Conservation (phyloP, 164 flowering plant species). For the Malania oleifera region DNA sequence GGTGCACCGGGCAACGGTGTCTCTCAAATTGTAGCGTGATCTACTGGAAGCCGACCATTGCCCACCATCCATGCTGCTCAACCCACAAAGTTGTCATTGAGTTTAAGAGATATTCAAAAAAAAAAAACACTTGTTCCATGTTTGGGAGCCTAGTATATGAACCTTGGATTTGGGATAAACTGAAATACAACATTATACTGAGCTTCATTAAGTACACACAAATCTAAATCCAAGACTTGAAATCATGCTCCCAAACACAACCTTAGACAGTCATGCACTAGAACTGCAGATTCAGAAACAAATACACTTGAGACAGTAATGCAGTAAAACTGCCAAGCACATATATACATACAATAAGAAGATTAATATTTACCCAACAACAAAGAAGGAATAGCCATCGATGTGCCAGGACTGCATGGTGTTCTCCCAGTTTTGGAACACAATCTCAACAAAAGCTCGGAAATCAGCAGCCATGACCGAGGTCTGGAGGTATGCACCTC, state of each 20-base stretch:
- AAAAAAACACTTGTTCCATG: too few relatives aligned
- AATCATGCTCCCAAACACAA: too few relatives aligned
- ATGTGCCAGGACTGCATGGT: slow-evolving; percentile 70
- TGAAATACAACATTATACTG: too few relatives aligned
- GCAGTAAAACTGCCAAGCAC: too few relatives aligned
- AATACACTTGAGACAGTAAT: too few relatives aligned
- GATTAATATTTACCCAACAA: slow-evolving; percentile 47
- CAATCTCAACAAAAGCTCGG: slow-evolving; percentile 51
- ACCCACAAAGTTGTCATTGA: background rate
- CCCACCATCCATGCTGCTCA: slow-evolving; percentile 68
- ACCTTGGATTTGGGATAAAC: too few relatives aligned
- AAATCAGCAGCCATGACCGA: slow-evolving; percentile 54
- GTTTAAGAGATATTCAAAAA: background rate
- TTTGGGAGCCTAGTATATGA: too few relatives aligned
- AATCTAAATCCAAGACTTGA: too few relatives aligned
- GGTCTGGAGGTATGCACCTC: slow-evolving; percentile 44
- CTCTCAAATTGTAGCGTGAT: slow-evolving; percentile 48
- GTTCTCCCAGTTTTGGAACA: slow-evolving; percentile 70
- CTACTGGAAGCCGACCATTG: slow-evolving; percentile 61
- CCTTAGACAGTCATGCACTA: too few relatives aligned
- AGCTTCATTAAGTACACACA: too few relatives aligned
- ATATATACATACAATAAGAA: background rate
- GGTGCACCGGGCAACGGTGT: slow-evolving; percentile 61
- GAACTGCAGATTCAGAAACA: too few relatives aligned
- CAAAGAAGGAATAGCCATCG: slow-evolving; percentile 67